These are phyloP conservation scores for Pseudogymnoascus destructans DNA, from an alignment of 2,329 filamentous ascomycete species.

Conservation along the genomic window DNA sequence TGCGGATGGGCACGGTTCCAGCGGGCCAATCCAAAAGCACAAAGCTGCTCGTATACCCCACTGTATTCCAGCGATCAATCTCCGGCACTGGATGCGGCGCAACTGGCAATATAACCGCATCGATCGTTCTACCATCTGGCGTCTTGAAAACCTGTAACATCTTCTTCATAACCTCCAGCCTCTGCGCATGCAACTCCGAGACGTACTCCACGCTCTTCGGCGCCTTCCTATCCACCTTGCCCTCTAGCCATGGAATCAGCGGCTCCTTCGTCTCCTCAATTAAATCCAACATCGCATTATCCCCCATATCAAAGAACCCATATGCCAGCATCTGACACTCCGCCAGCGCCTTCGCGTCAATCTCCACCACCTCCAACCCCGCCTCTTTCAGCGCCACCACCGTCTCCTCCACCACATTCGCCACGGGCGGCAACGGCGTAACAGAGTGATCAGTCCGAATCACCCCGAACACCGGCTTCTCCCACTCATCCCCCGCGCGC, in stretches of 20 bases:
- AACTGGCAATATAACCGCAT: constrained; percentile 50
- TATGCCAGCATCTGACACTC: constrained; percentile 44
- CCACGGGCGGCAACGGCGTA: constrained; percentile 38
- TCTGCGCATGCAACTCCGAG: constrained; percentile 39
- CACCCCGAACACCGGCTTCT: constrained; percentile 32
- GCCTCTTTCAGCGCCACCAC: constrained; percentile 28
- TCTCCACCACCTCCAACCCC: constrained; percentile 44
- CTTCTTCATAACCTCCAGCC: constrained; percentile 38
- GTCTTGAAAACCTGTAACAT: constrained; percentile 45
- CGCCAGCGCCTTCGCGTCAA: constrained; percentile 40
- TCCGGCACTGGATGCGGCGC: constrained; percentile 50
- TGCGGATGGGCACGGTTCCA: constrained; percentile 41
- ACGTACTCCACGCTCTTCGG: constrained; percentile 35
- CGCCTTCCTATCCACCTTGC: constrained; percentile 36
- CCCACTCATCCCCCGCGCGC: constrained; percentile 15
- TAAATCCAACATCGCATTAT: constrained; percentile 40
- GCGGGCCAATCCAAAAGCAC: constrained; percentile 51
- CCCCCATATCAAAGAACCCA: constrained; percentile 43
- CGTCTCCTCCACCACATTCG: constrained; percentile 33
- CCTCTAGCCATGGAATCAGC: constrained; percentile 45
- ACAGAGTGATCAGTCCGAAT: constrained; percentile 37
- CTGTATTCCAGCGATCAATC: constrained; percentile 48
- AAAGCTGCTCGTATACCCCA: constrained; percentile 48
- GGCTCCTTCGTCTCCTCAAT: constrained; percentile 43
- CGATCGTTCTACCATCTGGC: constrained; percentile 32